Conservation (phyloP, 768 basidiomycete genomes). For the Psilocybe azurescens region DNA sequence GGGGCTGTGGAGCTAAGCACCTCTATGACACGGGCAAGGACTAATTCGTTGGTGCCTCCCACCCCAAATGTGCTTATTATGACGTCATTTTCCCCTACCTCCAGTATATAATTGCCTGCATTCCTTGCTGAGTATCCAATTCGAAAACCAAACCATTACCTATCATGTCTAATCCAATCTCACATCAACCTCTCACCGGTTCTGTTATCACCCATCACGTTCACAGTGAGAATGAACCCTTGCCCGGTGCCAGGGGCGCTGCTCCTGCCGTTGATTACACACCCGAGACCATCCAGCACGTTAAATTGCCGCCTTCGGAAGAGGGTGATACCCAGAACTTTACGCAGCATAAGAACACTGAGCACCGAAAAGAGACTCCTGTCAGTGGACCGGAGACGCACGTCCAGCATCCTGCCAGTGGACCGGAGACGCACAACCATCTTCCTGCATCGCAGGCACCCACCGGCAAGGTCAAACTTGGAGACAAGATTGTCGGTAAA, state of each 20-base stretch:
- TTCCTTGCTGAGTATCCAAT: not conserved
- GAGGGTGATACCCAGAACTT: slow-evolving; percentile 19
- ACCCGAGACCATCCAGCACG: slow-evolving; percentile 41
- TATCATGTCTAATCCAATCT: not conserved
- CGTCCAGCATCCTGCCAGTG: too few relatives aligned
- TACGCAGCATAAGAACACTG: not conserved
- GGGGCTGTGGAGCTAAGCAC: too few relatives aligned
- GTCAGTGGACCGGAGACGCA: too few relatives aligned
- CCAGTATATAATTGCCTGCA: not conserved
- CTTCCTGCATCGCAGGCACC: slow-evolving; percentile 3
- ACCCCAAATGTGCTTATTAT: too few relatives aligned
- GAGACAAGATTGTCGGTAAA: slow-evolving; percentile 65
- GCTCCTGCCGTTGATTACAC: slow-evolving; percentile 41
- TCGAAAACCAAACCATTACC: not conserved
- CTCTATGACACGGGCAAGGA: too few relatives aligned
- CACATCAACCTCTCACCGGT: not conserved
- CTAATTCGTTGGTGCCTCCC: too few relatives aligned
- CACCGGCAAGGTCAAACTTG: slow-evolving; percentile 44
- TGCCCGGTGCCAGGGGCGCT: slow-evolving; percentile 45
- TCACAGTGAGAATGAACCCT: slow-evolving; percentile 53
- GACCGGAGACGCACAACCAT: not conserved
- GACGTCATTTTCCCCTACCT: too few relatives aligned
- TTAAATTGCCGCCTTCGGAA: slow-evolving; percentile 22
- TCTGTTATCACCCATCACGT: slow-evolving; percentile 32
- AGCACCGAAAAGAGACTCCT: not conserved